phyloP scores from a whole-genome alignment of 768 basidiomycete genomes.

The Phylloporus sp. region DNA sequence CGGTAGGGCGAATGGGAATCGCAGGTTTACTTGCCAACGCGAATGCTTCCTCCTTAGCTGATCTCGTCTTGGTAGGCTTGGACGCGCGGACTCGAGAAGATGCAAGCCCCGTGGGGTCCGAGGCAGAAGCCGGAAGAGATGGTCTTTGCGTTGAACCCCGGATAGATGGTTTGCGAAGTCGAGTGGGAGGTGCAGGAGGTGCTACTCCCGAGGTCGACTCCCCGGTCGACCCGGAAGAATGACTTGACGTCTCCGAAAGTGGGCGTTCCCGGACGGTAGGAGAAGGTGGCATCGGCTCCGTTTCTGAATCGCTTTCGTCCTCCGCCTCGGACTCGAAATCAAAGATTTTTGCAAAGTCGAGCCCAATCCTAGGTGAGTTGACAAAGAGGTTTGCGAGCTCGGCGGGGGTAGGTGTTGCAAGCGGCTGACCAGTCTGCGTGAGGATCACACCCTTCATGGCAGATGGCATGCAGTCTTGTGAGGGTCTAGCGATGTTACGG shows the following conservation, averaged over 20 bases:
- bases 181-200: constrained; percentile 38
- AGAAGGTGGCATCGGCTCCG: constrained; percentile 39
- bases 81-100: constrained; percentile 14
- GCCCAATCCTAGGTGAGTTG: constrained; percentile 63
- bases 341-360: constrained; percentile 78
- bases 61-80: constrained; percentile 16
- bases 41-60: background rate
- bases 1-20: constrained; percentile 30
- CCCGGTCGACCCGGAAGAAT: constrained; percentile 26
- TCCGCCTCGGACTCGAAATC: constrained; percentile 46
- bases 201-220: constrained; percentile 19
- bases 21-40: constrained; percentile 14
- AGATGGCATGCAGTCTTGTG: constrained; percentile 34
- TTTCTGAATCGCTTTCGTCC: constrained; percentile 30
- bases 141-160: constrained; percentile 38
- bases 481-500: constrained; percentile 29
- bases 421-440: constrained; percentile 70
- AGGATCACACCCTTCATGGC: constrained; percentile 79
- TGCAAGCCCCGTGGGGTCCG: constrained; percentile 37
- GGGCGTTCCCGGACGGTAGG: constrained; percentile 43
- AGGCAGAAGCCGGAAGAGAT: constrained; percentile 35
- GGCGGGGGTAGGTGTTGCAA: constrained; percentile 66
- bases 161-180: constrained; percentile 56
- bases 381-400: constrained; percentile 67
- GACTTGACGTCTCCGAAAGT: constrained; percentile 25